phyloP scores from a whole-genome alignment of 2,329 filamentous ascomycete genomes.

The Ramularia endophylla region DNA sequence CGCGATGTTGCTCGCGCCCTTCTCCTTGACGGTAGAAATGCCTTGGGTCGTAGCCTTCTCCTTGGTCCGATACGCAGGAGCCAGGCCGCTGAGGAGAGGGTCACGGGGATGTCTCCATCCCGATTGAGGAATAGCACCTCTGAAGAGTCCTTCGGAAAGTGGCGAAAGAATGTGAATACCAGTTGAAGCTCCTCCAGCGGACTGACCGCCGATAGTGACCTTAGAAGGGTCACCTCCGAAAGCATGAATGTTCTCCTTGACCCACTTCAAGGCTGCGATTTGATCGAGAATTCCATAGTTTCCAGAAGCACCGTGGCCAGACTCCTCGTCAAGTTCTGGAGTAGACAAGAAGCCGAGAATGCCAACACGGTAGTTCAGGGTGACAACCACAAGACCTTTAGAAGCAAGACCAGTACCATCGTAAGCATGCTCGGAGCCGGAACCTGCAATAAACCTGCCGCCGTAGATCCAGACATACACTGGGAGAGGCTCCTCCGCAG shows the following conservation, averaged over 20 bases:
- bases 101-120: too few species aligned
- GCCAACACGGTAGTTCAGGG: constrained; percentile 40
- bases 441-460: constrained; percentile 41
- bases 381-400: constrained; percentile 55
- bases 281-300: constrained; percentile 28
- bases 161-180: too few species aligned
- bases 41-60: too few species aligned
- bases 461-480: constrained; percentile 56
- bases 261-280: constrained; percentile 30
- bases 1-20: too few species aligned
- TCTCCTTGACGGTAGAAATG: too few species aligned
- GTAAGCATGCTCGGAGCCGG: constrained; percentile 49
- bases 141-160: too few species aligned
- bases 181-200: constrained; percentile 45
- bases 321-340: constrained; percentile 25
- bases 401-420: constrained; percentile 54
- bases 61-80: too few species aligned
- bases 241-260: constrained; percentile 17
- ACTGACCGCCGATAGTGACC: constrained; percentile 19
- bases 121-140: too few species aligned
- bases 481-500: constrained; percentile 40
- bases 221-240: constrained; percentile 19
- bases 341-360: constrained; percentile 27
- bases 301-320: constrained; percentile 20
- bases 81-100: constrained; percentile 4